phyloP scores from a whole-genome alignment of 257 asterid genomes.

The Scutellaria barbata region DNA sequence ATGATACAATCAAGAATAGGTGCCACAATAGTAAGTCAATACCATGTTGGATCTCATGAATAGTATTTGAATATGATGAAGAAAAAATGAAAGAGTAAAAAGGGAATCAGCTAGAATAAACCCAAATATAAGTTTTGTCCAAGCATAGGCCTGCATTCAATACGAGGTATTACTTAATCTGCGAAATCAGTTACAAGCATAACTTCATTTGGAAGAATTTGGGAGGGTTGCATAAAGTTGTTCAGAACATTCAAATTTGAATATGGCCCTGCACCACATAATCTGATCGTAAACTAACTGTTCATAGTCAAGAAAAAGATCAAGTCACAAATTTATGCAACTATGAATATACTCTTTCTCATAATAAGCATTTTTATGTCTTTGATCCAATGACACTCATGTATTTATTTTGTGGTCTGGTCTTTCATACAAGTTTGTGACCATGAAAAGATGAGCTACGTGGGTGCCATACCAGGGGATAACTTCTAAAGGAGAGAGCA shows the following conservation, averaged over 20 bases:
- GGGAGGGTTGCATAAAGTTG: not conserved
- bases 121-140: not conserved
- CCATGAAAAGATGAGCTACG: no score
- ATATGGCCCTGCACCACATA: not conserved
- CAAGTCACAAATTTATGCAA: no score
- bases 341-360: no score
- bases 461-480: no score
- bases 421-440: not conserved
- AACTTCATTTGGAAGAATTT: not conserved
- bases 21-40: not conserved
- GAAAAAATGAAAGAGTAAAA: not conserved
- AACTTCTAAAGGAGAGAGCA: no score
- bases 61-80: not conserved
- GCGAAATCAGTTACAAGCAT: not conserved
- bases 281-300: not conserved
- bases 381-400: not conserved
- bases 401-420: not conserved
- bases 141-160: constrained; percentile 1
- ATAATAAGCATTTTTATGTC: not conserved
- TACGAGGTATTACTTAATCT: constrained; percentile 2
- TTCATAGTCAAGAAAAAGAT: not conserved
- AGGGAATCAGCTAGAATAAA: constrained; percentile 6
- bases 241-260: constrained; percentile 4
- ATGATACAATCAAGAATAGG: constrained; percentile 1
- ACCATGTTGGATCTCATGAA: constrained; percentile 1